Evolutionary conservation across 352 stramenopile species (phyloP), one percentile per base, ranked within the genome.

Genomic region (Globisporangium solare): DNA sequence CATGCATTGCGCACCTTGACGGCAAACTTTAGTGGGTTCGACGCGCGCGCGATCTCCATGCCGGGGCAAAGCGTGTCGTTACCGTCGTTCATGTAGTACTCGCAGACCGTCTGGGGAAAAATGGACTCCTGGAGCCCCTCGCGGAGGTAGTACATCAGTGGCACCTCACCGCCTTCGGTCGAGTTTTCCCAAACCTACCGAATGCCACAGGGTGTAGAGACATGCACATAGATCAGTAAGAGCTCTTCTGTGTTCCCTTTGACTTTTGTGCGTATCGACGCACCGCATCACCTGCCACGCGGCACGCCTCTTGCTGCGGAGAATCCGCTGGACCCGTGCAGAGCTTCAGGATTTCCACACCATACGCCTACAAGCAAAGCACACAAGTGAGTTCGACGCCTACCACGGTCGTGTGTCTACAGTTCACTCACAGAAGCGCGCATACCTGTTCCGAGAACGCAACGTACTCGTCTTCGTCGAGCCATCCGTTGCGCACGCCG

Each of bases 61-160:
- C 78, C 83, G 32, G 83, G 80, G 37, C 83, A 92, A 6, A 87
- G 51, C 14, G 70, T 82, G 56, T 92, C 79, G 60, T 87, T 81
- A 22, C 74, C 83, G 31, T 49, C 59, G 17, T 85, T 63, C 6
- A 58, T 64, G 61, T 79, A 89, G 58, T 92, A 92, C 39, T 86
- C 72, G 63, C 83, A 92, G 6, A 92, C 76, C 0, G 69, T 70
- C 47, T 82, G 64, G 10, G 83, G 83, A 51, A 91, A 89, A 1
- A 93, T 60, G 1, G 78, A 88, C 55, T 86, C 73, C 57, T 88
- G 76, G 0, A 93, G 66, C 35, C 79, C 83, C 58, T 89, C 73
- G n/a, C 78, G 68, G 22, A 93, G 64, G 55, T 93, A 93, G 54
- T 89, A 93, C 12, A 93, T 59, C 62, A 80, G 67, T 10, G 77